Conservation (phyloP, 345 rosid genomes). For the Cardamine occulta region DNA sequence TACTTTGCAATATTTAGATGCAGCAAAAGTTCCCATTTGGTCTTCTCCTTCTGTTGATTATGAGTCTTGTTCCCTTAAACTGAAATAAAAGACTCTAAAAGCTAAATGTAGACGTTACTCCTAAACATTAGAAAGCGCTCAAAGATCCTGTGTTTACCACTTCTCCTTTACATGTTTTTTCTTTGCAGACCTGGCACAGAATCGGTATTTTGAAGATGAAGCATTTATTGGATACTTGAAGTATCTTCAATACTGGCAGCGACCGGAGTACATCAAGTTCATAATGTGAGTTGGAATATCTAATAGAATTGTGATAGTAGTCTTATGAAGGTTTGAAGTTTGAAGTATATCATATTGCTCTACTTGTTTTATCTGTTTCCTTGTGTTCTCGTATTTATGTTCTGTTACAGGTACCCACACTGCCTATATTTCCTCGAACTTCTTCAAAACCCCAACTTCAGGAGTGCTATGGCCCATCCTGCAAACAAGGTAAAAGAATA, state of each 20-base stretch:
- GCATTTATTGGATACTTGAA: conserved; percentile 96
- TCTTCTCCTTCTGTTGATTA: neutral
- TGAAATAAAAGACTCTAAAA: no score
- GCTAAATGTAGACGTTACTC: no score
- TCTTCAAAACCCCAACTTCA: conserved; percentile 92
- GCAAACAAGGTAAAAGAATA: conserved; percentile 71
- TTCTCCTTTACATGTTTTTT: conserved; percentile 2
- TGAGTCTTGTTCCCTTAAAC: neutral
- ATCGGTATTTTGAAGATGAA: conserved; percentile 96
- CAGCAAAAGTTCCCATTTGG: neutral
- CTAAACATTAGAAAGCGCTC: neutral
- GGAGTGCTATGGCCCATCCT: conserved; percentile 98
- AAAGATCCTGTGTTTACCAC: neutral
- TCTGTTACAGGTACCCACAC: conserved; percentile 88
- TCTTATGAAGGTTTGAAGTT: neutral
- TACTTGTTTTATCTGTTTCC: neutral
- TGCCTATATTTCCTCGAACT: conserved; percentile 92
- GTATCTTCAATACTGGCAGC: conserved; percentile 97
- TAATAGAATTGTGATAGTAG: neutral
- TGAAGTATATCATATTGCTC: neutral
- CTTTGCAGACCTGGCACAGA: conserved; percentile 89
- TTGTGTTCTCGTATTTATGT: conserved; percentile 30
- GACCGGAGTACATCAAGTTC: conserved; percentile 83
- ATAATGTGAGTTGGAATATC: conserved; percentile 68
- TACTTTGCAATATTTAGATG: neutral